These are phyloP conservation scores for Durotheca rogersii DNA, from an alignment of 495 filamentous ascomycete genomes.

Conservation along the genomic window DNA sequence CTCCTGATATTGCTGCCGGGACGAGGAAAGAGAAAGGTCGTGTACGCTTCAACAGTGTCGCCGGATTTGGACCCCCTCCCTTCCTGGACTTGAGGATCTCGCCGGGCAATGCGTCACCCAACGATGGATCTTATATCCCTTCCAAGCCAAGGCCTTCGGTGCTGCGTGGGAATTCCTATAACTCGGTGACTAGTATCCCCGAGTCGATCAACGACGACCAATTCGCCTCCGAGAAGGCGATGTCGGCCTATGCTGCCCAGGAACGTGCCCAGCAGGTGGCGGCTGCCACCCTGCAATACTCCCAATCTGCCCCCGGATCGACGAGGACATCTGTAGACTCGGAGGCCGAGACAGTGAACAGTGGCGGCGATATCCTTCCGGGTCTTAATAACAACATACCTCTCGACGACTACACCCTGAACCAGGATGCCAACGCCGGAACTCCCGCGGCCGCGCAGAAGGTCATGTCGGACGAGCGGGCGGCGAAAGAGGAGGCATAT, in stretches of 20 bases:
- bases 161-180: constrained; percentile 39
- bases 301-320: constrained; percentile 41
- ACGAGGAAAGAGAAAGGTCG: constrained; percentile 35
- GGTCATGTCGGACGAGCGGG: constrained; percentile 28
- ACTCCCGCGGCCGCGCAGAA: constrained; percentile 16
- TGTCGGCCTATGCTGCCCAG: constrained; percentile 43
- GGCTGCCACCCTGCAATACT: constrained; percentile 33
- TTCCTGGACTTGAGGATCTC: constrained; percentile 23
- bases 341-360: constrained; percentile 25
- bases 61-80: constrained; percentile 22
- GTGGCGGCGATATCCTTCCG: constrained; percentile 18
- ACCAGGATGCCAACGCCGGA: constrained; percentile 27
- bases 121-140: constrained; percentile 9
- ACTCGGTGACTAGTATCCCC: constrained; percentile 28
- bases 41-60: constrained; percentile 36
- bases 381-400: constrained; percentile 23
- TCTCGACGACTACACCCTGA: constrained; percentile 17
- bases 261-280: constrained; percentile 42
- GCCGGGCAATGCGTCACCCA: constrained; percentile 9
- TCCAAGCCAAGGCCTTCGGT: constrained; percentile 37
- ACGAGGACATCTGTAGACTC: constrained; percentile 41
- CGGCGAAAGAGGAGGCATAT: constrained; percentile 43
- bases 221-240: constrained; percentile 29
- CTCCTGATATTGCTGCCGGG: constrained; percentile 14
- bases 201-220: constrained; percentile 34